Evolutionary conservation across 345 rosid species (phyloP), one percentile per base, ranked within the genome.

Genomic region (Citrus cavaleriei): DNA sequence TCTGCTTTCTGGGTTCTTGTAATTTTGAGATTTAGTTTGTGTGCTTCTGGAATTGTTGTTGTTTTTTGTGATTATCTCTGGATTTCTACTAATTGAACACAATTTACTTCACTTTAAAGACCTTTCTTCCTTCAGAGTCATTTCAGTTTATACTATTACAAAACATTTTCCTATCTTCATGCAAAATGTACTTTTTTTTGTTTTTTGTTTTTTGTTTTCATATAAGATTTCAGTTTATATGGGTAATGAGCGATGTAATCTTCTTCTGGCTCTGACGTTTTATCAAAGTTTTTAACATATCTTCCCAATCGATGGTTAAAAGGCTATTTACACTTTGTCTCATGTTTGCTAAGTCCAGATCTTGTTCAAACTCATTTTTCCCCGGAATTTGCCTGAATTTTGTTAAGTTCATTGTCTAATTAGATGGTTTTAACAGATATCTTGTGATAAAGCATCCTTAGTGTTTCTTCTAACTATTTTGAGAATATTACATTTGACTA

Each of bases 1-100:
- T 65, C 9, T 72, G 77, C 54, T 64, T 68, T 59, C 55, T 68
- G 70, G 74, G 62, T 37, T 75, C 21, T 38, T 22, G 37, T 57
- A 38, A 37, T 46, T 58, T 54, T 54, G 54, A 34, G 21, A 35
- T 74, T 25, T 37, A 24, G 22, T 10, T 3, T 12, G 59, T 55
- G 32, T 61, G 63, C n/a, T 51, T 54, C n/a, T 82, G 63, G 46
- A 4, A 18, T 28, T 75, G 10, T 46, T 46, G 54, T 68, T 73
- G 34, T 16, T 81, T 42, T 21, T 24, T 14, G 30, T 55, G 63
- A 55, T 78, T 5, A 25, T 57, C 67, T 72, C 25, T 58, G 71
- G 58, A 42, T 79, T 42, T 74, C 1, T 35, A 4, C 37, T 30
- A 34, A 68, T 13, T 3, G 30, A 18, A 21, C 58, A 16, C 10